Base-by-base conservation (phyloP, 768 basidiomycete genomes). In the Galerina sulciceps region DNA sequence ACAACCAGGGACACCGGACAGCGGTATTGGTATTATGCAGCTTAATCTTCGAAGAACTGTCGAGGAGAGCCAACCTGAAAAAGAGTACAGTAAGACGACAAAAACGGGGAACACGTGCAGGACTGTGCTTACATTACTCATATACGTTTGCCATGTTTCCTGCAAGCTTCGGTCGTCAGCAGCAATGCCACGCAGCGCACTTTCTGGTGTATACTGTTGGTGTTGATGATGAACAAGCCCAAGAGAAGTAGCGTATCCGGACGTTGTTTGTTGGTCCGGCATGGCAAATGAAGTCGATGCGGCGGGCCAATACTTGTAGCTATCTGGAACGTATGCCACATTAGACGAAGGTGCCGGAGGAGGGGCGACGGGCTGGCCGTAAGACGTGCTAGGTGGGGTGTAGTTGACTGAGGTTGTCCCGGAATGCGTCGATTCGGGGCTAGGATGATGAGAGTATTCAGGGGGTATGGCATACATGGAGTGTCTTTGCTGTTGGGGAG, bases 121-220 rank as follows among this genome's bases (percentile, higher is more conserved):
- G 59, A 57, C 6, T 54, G 35, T 26, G 53, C 74, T 63, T 53
- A 85, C 79, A 65, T 85, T 85, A 58, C 81, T 78, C 78, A 88
- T 84, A 73, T 87, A 90, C 57, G 82, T 78, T 68, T 82, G 80
- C 88, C 88, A 90, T 10, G 87, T 88, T 71, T 89, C 88, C 70
- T 86, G 84, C 55, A 88, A 63, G 46, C 81, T 78, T 49, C 76
- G 74, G 66, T 86, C 85, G 53, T 85, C 84, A 31, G 80, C 81
- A 9, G 80, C 80, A 52, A 82, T 79, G 0, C 80, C 81, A 13
- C 73, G 71, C 62, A 81, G 66, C 10, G 78, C 81, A 41, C 68
- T 76, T 15, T 77, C 77, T 4, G 81, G 81, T 0, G 83, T 79
- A 60, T 85, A 84, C 36, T 79, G 76, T 48, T 80, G 61, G 61